A percentile compares a stretch with the other conserved stretches of the same genome.
Conservation (phyloP, 371 early-diverging fungal genomes). For the Mortierella sp. region DNA sequence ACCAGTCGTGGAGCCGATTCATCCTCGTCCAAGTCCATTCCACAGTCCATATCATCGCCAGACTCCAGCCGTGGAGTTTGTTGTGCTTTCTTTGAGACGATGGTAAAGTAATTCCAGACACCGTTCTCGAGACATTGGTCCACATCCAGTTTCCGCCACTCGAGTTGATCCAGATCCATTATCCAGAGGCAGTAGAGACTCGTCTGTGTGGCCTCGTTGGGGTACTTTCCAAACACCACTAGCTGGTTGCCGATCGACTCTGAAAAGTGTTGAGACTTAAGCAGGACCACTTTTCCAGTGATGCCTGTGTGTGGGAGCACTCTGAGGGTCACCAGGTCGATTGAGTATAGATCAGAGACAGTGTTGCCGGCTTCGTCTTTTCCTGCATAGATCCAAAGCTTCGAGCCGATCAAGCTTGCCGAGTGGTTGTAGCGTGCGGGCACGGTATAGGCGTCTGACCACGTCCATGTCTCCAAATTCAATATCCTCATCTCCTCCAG, state of each 20-base stretch:
- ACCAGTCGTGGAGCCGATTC: slow-evolving; percentile 55
- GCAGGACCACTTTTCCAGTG: slow-evolving; percentile 66
- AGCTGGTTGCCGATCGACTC: slow-evolving; percentile 74
- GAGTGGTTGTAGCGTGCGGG: slow-evolving; percentile 77
- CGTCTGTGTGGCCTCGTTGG: slow-evolving; percentile 50
- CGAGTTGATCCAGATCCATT: slow-evolving; percentile 72
- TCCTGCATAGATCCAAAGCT: slow-evolving; percentile 72
- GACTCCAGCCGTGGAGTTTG: slow-evolving; percentile 12
- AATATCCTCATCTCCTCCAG: slow-evolving; percentile 70
- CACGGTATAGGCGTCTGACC: slow-evolving; percentile 65
- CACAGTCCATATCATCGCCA: slow-evolving; percentile 5
- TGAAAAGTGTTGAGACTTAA: slow-evolving; percentile 77
- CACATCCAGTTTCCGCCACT: slow-evolving; percentile 73
- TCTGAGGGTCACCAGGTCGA: slow-evolving; percentile 64
- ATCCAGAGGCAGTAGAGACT: slow-evolving; percentile 74
- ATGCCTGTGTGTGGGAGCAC: slow-evolving; percentile 55
- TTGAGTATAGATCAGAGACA: slow-evolving; percentile 69
- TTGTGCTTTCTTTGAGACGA: slow-evolving; percentile 56
- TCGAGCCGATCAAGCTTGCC: slow-evolving; percentile 66
- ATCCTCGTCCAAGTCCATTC: slow-evolving; percentile 25
- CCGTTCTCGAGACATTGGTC: slow-evolving; percentile 67
- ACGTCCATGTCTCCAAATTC: slow-evolving; percentile 69
- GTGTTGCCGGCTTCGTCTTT: slow-evolving; percentile 74
- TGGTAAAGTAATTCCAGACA: slow-evolving; percentile 77
- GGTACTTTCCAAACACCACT: slow-evolving; percentile 71